phyloP scores from a whole-genome alignment of 176 grass and related monocot genomes.

The Ensete ventricosum region DNA sequence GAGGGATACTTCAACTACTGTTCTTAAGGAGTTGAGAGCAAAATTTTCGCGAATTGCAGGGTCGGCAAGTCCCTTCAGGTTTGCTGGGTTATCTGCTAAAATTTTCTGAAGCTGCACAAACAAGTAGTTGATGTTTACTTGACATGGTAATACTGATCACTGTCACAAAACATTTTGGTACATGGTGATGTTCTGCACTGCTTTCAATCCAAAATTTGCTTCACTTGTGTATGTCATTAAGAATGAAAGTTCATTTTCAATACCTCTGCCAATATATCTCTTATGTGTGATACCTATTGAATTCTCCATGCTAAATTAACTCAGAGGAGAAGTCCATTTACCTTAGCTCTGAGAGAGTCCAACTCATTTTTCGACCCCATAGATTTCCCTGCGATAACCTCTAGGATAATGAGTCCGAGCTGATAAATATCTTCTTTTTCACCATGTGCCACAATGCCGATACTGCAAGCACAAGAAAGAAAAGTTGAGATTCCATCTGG shows the following conservation, averaged over 20 bases:
- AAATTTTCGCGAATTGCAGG: slow-evolving; percentile 29
- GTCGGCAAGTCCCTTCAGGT: slow-evolving; percentile 40
- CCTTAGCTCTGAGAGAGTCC: slow-evolving; percentile 50
- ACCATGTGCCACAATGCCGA: slow-evolving; percentile 28
- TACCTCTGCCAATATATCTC: no score
- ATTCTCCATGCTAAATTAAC: neutral
- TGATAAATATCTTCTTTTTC: slow-evolving; percentile 72
- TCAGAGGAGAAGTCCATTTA: slow-evolving; percentile 9
- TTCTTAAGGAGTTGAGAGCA: slow-evolving; percentile 60
- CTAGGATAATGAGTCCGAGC: slow-evolving; percentile 81
- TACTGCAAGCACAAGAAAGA: slow-evolving; percentile 24
- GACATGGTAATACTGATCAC: no score
- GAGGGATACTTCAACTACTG: slow-evolving; percentile 75
- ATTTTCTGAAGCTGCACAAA: slow-evolving; percentile 45
- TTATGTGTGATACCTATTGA: no score
- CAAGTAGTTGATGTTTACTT: neutral
- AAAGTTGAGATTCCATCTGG: neutral
- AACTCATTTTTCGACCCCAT: slow-evolving; percentile 33
- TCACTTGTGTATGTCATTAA: no score
- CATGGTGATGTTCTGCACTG: no score
- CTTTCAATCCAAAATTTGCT: no score
- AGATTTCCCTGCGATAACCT: slow-evolving; percentile 77
- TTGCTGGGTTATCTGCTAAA: slow-evolving; percentile 36
- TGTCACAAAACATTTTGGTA: no score
- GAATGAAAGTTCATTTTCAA: no score